Evolutionary conservation across 2,329 filamentous ascomycete genomes (phyloP), one percentile per base, ranked within the genome.

Genomic region (Septoria linicola): DNA sequence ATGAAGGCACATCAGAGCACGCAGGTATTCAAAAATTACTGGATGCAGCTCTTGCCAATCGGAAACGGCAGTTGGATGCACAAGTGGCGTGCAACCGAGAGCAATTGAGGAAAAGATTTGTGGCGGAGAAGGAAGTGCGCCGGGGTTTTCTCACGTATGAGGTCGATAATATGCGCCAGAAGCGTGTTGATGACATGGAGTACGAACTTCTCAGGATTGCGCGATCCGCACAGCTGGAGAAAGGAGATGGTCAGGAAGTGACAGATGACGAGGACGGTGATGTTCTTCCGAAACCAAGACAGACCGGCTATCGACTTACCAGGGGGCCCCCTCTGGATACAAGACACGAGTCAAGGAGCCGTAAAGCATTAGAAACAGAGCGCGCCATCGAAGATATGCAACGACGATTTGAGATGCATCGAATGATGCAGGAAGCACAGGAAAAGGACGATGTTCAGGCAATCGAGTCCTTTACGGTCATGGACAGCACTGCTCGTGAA

Each of bases 1-100:
- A 81, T 66, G 59, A 70, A 8, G 66, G 71, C 14, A 50, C 34
- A 11, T 44, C 51, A 5, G 70, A 85, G 48, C 73, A 77, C 59
- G 65, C 70, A 3, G 73, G 80, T 54, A 44, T 61, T 10, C 46
- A 59, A 30, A 42, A 54, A 35, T 42, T 53, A 13, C 74, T 89
- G 10, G 70, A 79, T 49, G 59, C 71, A 25, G 72, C 73, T 35
- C 71, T 76, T 35, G 72, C 70, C 23, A 51, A 62, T 20, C 67
- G 74, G 21, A 65, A 74, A 25, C 64, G 62, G 23, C 63, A 69
- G 32, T 51, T 76, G 31, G 60, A 72, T 27, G 67, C 66, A 20
- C 66, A 72, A 55, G 65, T 68, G 13, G 63, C 59, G 7, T 62
- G 70, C 37, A 70, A 69, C 42, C 65, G 69, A 27, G 63, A 68